Percentiles rank a stretch among this genome's conserved stretches.
Evolutionary conservation across 768 basidiomycete species (phyloP).

Genomic region (Lactarius vividus): DNA sequence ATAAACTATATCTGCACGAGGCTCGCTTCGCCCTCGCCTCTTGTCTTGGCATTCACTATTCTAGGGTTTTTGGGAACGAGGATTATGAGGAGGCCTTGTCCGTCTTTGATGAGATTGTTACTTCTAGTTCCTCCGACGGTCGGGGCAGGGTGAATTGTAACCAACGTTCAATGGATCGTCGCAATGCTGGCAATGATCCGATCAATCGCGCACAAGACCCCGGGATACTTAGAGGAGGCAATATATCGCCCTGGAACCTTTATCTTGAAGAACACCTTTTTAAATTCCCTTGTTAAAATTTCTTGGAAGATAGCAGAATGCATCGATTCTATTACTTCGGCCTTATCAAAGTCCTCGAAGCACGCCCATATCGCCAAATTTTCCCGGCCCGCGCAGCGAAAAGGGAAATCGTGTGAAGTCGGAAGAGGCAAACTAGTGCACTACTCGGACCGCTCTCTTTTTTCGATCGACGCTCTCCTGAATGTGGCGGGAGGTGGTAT

Average conservation of each 20-base stretch:
- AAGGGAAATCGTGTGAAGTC: too few species aligned
- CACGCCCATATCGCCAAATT: too few species aligned
- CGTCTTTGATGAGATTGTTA: not conserved
- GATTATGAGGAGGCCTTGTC: not conserved
- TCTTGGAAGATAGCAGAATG: too few species aligned
- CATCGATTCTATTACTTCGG: too few species aligned
- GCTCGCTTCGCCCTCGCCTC: not conserved
- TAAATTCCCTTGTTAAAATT: too few species aligned
- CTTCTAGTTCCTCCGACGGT: not conserved
- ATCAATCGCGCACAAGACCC: not conserved
- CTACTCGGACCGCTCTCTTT: too few species aligned
- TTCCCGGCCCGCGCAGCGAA: too few species aligned
- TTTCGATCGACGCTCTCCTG: too few species aligned
- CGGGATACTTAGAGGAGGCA: not conserved
- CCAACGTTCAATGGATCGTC: not conserved
- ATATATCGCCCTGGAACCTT: too few species aligned
- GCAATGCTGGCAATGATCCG: not conserved
- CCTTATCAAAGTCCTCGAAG: too few species aligned
- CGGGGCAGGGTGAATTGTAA: not conserved
- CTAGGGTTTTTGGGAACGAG: not conserved
- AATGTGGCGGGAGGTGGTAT: conserved; percentile 45
- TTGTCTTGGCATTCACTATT: not conserved
- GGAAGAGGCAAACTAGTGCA: too few species aligned
- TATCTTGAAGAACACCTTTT: too few species aligned
- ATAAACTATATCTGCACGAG: not conserved